Evolutionary conservation across 257 asterid genomes (phyloP), one percentile per base, ranked within the genome.

Genomic region (Dorcoceras hygrometricum): DNA sequence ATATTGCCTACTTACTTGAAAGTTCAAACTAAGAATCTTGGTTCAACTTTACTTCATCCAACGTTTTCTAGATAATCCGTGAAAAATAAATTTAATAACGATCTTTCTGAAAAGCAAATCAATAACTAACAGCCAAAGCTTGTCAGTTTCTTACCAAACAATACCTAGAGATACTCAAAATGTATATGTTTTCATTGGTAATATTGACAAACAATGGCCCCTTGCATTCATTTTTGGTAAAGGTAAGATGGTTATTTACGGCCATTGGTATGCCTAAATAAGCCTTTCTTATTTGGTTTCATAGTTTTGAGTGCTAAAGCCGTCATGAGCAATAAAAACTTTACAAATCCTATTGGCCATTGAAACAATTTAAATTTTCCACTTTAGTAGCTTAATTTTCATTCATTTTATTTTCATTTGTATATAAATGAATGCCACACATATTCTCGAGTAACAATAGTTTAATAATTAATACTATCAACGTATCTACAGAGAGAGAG

Each of bases 281-380:
- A 36, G 48, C 18, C 48, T 11, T 36, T 36, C 48, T 31, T 61
- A 10, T 62, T 43, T 24, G 43, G 39, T 28, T 24, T 50, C 62
- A 22, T n/a, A 20, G 28, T 28, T 67, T n/a, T 3, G 69, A 27
- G 57, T 57, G 61, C 75, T 19, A 78, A 46, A 74, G 73, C 73
- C 72, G 73, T 76, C 71, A 70, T 66, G 48, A 65, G 71, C 73
- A 32, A 12, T 67, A 29, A 65, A 74, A 75, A 74, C 74, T 80
- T 72, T 56, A 59, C 73, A 60, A 39, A 67, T 71, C 71, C 54
- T 36, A 65, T 63, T 51, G 29, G 32, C 50, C 50, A 39, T 39
- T 12, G 50, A 39, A 39, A 39, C 50, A 39, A 39, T 12, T n/a
- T n/a, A 39, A 4, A 39, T 10, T 8, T 39, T 11, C 50, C 50